phyloP scores from a whole-genome alignment of 225 moss, liverwort and hornwort species.

The Sphagnum tenellum region DNA sequence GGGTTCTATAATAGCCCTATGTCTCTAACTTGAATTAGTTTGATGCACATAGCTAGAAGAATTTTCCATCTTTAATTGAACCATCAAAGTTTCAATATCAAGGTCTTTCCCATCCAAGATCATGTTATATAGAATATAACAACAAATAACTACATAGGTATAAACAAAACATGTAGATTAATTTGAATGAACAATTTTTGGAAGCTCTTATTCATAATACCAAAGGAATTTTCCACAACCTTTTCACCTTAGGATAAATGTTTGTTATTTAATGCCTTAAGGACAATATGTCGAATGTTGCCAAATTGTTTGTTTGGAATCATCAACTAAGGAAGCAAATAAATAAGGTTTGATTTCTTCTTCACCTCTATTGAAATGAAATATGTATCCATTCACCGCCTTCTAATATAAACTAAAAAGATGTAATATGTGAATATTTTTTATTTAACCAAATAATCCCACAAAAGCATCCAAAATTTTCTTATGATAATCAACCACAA shows the following conservation, averaged over 20 bases:
- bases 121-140: no score
- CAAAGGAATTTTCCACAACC: background rate
- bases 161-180: background rate
- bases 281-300: background rate
- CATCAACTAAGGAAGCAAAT: background rate
- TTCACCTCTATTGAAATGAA: background rate
- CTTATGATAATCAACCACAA: background rate
- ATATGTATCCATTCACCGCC: background rate
- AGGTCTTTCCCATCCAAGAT: no score
- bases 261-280: background rate
- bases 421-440: background rate
- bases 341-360: background rate
- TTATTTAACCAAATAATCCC: background rate
- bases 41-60: no score
- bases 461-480: background rate
- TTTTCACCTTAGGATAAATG: background rate
- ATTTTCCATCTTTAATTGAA: no score
- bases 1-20: no score
- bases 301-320: background rate
- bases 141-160: background rate
- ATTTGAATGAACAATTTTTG: background rate
- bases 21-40: no score
- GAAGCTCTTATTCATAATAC: background rate
- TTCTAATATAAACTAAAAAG: background rate
- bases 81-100: no score